Evolutionary conservation across 805 yeast genomes (phyloP).

Genomic region (Wickerhamomyces mucosus): DNA sequence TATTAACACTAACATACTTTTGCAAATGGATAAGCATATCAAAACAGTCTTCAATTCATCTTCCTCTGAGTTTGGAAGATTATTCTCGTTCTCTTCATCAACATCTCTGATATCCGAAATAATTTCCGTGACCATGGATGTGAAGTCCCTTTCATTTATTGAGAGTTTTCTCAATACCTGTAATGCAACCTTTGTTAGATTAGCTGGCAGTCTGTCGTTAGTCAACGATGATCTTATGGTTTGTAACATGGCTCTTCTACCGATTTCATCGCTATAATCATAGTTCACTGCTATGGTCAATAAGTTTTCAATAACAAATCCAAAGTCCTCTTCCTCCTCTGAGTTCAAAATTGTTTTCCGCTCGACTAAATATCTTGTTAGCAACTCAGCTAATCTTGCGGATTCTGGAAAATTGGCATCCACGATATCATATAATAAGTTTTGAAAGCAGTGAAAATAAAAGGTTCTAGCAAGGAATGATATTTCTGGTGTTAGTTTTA

Average conservation of each 20-base stretch:
- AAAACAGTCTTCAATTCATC: conserved; percentile 31
- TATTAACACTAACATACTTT: conserved; percentile 58
- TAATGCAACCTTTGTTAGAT: conserved; percentile 44
- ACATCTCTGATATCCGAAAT: conserved; percentile 78
- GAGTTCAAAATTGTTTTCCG: conserved; percentile 23
- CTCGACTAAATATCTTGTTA: conserved; percentile 46
- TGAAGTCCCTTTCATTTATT: conserved; percentile 74
- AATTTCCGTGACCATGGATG: conserved; percentile 76
- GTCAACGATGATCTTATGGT: conserved; percentile 51
- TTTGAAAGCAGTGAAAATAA: conserved; percentile 52
- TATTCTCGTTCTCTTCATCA: conserved; percentile 17
- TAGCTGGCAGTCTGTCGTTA: conserved; percentile 45
- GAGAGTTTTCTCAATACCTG: conserved; percentile 63
- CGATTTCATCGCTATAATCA: conserved; percentile 86
- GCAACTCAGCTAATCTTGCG: conserved; percentile 50
- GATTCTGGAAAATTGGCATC: conserved; percentile 76
- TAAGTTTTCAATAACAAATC: conserved; percentile 69
- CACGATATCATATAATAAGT: conserved; percentile 40
- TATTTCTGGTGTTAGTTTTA: conserved; percentile 59
- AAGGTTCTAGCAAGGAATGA: conserved; percentile 64
- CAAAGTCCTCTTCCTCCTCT: conserved; percentile 47
- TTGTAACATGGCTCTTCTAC: conserved; percentile 67
- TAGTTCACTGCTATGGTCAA: conserved; percentile 55
- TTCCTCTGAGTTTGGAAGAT: conserved; percentile 19
- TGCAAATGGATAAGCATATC: conserved; percentile 57